A percentile compares a stretch with the other conserved stretches of the same genome.
Evolutionary conservation across 192 early-diverging fungal species (phyloP).

Genomic region (Spinellus fusiger): DNA sequence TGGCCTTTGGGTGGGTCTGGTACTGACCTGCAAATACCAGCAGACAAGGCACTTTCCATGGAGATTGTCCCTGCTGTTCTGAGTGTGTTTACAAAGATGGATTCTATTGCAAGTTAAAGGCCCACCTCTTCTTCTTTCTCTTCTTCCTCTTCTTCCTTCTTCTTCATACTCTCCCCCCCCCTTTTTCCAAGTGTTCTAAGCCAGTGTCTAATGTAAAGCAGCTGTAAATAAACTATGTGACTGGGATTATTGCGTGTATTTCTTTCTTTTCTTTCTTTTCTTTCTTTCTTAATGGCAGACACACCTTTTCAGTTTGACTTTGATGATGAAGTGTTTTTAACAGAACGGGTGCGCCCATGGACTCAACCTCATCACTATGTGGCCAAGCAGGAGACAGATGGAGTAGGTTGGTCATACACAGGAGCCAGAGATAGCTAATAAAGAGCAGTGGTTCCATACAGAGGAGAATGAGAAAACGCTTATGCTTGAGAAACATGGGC

Average conservation of each 20-base stretch:
- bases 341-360: conserved; percentile 1
- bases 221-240: too few relatives aligned
- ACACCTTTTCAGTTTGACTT: conserved; percentile 32
- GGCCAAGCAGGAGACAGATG: conserved; percentile 20
- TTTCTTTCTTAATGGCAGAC: neutral
- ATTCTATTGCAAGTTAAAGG: conserved; percentile 52
- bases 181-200: neutral
- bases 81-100: conserved; percentile 84
- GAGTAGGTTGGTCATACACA: conserved; percentile 4
- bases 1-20: conserved; percentile 55
- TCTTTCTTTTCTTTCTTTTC: too few relatives aligned
- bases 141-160: neutral
- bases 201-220: too few relatives aligned
- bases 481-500: conserved; percentile 22
- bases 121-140: neutral
- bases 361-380: conserved; percentile 4
- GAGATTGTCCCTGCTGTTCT: conserved; percentile 71
- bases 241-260: too few relatives aligned
- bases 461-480: conserved; percentile 1
- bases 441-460: conserved; percentile 24
- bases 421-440: neutral
- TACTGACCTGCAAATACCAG: conserved; percentile 43
- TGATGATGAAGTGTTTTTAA: conserved; percentile 23
- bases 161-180: neutral
- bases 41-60: conserved; percentile 50